Evolutionary conservation across 2,329 filamentous ascomycete species (phyloP), one percentile per base, ranked within the genome.

Genomic region (Ophiostoma triangulosporum): DNA sequence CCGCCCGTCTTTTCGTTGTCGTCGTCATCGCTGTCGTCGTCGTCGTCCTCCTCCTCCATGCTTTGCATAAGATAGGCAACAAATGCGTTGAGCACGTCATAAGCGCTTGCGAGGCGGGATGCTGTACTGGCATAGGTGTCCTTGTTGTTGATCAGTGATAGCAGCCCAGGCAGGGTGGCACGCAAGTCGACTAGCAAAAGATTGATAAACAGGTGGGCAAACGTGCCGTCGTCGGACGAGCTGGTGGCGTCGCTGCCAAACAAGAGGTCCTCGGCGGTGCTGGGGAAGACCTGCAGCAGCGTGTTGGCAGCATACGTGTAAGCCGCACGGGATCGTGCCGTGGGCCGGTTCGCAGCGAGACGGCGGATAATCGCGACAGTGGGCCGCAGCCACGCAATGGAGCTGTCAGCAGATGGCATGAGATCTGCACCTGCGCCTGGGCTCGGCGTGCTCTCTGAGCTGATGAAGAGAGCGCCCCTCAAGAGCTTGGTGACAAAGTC

Each of bases 131-230:
- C 63, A 60, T 86, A 84, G 2, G 69, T 67, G 1, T 73, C 67
- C 5, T n/a, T 36, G 24, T 68, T 72, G 61, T 81, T 81, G 54
- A 84, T 72, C 52, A 76, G 70, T 40, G 73, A 70, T 2, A 85
- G 69, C 1, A 86, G 69, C 3, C 73, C 69, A 1, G 83, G 82
- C 24, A 81, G 70, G 1, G 79, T 79, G 12, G 81, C 76, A 38
- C 80, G 75, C 26, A 86, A 70, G 62, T 86, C 83, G 54, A 84
- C 78, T 32, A 84, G 72, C 6, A 84, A 62, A n/a, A 84, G 73
- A 59, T 77, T 83, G 53, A 84, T 65, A 54, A 86, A 73, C 4
- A 85, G 68, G 60, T 81, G 84, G 1, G 78, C 74, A 57, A 80
- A 77, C 0, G 80, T 74, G 56, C 77, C 80, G 32, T 72, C 68